Conservation (phyloP, 768 basidiomycete species). For the Dioszegia crocea region DNA sequence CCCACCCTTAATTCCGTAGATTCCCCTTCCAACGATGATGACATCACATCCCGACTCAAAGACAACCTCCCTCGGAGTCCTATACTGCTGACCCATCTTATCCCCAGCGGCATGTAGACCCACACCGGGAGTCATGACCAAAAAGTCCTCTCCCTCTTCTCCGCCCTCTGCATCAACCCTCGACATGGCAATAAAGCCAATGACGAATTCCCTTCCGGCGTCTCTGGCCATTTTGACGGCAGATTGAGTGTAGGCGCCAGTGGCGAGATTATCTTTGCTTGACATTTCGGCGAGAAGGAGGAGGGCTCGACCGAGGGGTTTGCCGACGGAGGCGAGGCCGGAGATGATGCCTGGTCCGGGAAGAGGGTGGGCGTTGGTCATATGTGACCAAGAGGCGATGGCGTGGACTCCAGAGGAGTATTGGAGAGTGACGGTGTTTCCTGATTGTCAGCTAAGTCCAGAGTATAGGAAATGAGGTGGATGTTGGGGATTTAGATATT, state of each 20-base stretch:
- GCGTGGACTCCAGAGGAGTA: slow-evolving; percentile 89
- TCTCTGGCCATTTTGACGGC: slow-evolving; percentile 83
- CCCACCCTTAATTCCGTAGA: slow-evolving; percentile 65
- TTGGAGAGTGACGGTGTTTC: slow-evolving; percentile 92
- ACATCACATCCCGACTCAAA: slow-evolving; percentile 80
- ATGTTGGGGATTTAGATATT: neutral
- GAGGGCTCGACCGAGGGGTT: slow-evolving; percentile 77
- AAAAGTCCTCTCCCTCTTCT: slow-evolving; percentile 65
- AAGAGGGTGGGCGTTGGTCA: slow-evolving; percentile 93
- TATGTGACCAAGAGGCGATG: slow-evolving; percentile 91
- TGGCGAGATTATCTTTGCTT: slow-evolving; percentile 77
- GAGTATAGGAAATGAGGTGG: neutral
- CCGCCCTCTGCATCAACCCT: slow-evolving; percentile 67
- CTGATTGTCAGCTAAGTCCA: slow-evolving; percentile 52
- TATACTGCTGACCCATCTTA: slow-evolving; percentile 88
- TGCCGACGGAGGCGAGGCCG: slow-evolving; percentile 82
- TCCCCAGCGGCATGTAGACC: slow-evolving; percentile 75
- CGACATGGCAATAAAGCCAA: slow-evolving; percentile 90
- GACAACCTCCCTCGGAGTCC: slow-evolving; percentile 80
- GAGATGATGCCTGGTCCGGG: slow-evolving; percentile 91
- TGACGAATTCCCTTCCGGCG: slow-evolving; percentile 73
- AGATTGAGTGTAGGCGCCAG: slow-evolving; percentile 73
- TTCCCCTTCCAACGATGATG: slow-evolving; percentile 94
- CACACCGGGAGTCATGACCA: slow-evolving; percentile 89
- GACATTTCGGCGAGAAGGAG: slow-evolving; percentile 96